These are phyloP conservation scores for Nyctanthes arbortristis DNA, from an alignment of 257 asterid species.

Conservation along the genomic window DNA sequence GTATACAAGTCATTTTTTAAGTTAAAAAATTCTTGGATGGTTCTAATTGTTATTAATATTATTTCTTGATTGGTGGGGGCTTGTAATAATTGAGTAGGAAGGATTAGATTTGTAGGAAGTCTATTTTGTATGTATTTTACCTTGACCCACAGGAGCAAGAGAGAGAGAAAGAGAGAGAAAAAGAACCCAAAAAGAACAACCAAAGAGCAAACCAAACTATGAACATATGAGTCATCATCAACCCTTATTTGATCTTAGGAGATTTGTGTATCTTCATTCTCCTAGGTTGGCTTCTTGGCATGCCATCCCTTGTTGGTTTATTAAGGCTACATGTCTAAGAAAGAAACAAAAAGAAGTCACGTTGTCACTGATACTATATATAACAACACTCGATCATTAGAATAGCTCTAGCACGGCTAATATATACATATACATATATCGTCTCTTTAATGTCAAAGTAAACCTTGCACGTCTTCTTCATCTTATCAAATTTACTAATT, in stretches of 20 bases:
- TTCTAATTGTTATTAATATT: slow-evolving; percentile 32
- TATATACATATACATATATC: no score
- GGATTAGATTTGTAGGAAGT: slow-evolving; percentile 42
- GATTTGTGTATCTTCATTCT: slow-evolving; percentile 28
- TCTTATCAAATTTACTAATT: no score
- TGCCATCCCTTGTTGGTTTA: slow-evolving; percentile 44
- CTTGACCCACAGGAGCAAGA: slow-evolving; percentile 49
- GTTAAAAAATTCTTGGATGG: slow-evolving; percentile 33
- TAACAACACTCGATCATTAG: no score
- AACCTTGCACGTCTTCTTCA: no score
- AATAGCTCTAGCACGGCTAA: no score
- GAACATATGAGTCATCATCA: slow-evolving; percentile 62
- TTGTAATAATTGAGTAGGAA: slow-evolving; percentile 45
- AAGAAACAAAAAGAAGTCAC: slow-evolving; percentile 26
- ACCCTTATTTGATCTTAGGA: slow-evolving; percentile 23
- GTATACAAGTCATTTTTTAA: slow-evolving; percentile 7
- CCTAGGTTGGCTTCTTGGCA: slow-evolving; percentile 47
- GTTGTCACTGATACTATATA: no score
- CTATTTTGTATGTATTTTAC: slow-evolving; percentile 53
- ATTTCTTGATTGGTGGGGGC: slow-evolving; percentile 35
- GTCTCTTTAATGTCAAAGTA: no score
- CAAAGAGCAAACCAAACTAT: slow-evolving; percentile 33
- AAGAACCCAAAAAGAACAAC: no score
- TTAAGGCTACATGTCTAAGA: slow-evolving; percentile 33
- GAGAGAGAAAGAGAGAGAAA: slow-evolving; percentile 20